Conservation (phyloP, 192 early-diverging fungal species). For the Spizellomyces sp. region DNA sequence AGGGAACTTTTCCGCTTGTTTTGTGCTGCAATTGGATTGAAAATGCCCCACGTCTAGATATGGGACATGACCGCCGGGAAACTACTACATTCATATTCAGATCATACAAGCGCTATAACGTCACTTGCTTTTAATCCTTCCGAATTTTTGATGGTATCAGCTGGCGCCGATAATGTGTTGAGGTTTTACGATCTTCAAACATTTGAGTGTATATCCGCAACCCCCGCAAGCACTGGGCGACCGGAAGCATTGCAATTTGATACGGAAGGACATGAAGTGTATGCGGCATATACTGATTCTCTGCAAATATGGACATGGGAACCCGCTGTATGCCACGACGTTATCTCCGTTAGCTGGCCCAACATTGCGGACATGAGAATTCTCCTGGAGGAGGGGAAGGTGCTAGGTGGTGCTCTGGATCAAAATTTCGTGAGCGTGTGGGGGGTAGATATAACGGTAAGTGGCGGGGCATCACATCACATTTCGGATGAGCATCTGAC, state of each 20-base stretch:
- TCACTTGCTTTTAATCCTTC: constrained; percentile 58
- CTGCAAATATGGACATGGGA: constrained; percentile 59
- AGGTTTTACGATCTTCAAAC: constrained; percentile 59
- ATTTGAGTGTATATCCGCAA: constrained; percentile 49
- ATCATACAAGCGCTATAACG: constrained; percentile 40
- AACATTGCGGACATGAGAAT: constrained; percentile 49
- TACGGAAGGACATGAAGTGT: constrained; percentile 45
- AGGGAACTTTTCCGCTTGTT: neutral
- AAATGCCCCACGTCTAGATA: constrained; percentile 28
- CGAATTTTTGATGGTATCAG: constrained; percentile 58
- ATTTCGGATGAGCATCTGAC: neutral
- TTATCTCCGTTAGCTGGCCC: constrained; percentile 42
- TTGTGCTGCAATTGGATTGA: too few relatives aligned
- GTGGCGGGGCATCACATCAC: neutral
- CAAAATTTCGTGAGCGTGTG: constrained; percentile 55
- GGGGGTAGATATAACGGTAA: constrained; percentile 48
- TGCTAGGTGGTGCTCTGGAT: constrained; percentile 47
- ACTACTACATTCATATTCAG: constrained; percentile 44
- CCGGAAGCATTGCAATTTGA: constrained; percentile 46
- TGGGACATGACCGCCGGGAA: constrained; percentile 67
- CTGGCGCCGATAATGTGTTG: constrained; percentile 41
- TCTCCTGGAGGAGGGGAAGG: constrained; percentile 43
- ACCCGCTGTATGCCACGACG: constrained; percentile 40
- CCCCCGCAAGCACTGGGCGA: constrained; percentile 5
- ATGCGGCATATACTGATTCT: constrained; percentile 42